Conservation (phyloP, 495 filamentous ascomycete species). For the Hypoxylon lenormandii region DNA sequence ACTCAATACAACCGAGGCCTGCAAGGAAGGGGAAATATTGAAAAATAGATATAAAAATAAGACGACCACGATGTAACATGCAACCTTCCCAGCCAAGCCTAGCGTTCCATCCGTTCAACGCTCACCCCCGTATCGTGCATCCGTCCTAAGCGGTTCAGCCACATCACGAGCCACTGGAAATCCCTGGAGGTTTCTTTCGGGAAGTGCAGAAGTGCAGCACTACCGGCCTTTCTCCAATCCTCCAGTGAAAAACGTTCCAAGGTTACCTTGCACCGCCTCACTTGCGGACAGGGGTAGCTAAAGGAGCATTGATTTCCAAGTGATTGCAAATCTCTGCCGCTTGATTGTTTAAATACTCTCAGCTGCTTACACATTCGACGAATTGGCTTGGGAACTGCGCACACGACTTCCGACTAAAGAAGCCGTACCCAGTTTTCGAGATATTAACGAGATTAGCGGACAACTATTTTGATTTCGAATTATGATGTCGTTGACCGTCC, state of each 20-base stretch:
- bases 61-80: not conserved
- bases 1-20: not conserved
- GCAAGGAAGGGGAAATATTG: constrained; percentile 3
- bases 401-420: constrained; percentile 8
- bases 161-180: constrained; percentile 28
- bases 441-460: not conserved
- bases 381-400: constrained; percentile 1
- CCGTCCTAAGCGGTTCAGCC: constrained; percentile 17
- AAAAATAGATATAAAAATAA: constrained; percentile 26
- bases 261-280: constrained; percentile 4
- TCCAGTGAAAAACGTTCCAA: not conserved
- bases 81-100: constrained; percentile 20
- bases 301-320: constrained; percentile 36
- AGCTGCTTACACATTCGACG: constrained; percentile 18
- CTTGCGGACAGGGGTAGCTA: constrained; percentile 3
- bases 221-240: not conserved
- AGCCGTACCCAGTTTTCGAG: not conserved
- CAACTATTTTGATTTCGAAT: constrained; percentile 4
- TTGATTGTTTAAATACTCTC: constrained; percentile 37
- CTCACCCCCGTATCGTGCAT: constrained; percentile 13
- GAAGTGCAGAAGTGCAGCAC: not conserved
- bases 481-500: constrained; percentile 28
- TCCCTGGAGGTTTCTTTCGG: not conserved
- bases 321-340: constrained; percentile 46
- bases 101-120: constrained; percentile 10